Percentiles rank a stretch among this genome's conserved stretches.
phyloP scores from a whole-genome alignment of 192 early-diverging fungal species.

The Coemansia sp. region DNA sequence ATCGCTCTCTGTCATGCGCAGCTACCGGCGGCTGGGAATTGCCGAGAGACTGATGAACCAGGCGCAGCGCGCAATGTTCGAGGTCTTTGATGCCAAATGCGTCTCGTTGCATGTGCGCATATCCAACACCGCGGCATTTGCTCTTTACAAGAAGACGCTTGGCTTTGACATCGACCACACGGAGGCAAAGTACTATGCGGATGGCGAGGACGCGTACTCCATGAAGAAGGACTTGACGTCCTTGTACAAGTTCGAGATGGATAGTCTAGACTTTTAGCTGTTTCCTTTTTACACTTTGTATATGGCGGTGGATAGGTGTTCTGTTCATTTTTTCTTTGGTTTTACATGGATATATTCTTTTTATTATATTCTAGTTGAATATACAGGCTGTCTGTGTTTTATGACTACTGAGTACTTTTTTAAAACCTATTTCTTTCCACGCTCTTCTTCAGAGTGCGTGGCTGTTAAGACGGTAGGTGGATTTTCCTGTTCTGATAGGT shows the following conservation, averaged over 20 bases:
- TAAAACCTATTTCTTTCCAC: too few species aligned
- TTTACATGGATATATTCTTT: too few species aligned
- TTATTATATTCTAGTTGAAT: too few species aligned
- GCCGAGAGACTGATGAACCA: slow-evolving; percentile 97
- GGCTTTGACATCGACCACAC: slow-evolving; percentile 84
- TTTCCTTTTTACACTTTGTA: too few species aligned
- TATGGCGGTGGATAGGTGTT: too few species aligned
- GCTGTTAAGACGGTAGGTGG: too few species aligned
- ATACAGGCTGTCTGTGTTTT: too few species aligned
- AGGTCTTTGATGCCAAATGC: slow-evolving; percentile 81
- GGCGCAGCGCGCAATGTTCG: slow-evolving; percentile 80
- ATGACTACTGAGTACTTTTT: too few species aligned
- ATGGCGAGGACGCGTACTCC: slow-evolving; percentile 91
- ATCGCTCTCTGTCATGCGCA: slow-evolving; percentile 93
- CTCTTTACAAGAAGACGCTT: slow-evolving; percentile 89
- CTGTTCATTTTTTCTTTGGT: too few species aligned
- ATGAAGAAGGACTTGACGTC: slow-evolving; percentile 56
- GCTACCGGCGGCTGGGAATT: slow-evolving; percentile 92
- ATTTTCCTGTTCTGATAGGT: too few species aligned
- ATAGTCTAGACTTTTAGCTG: slow-evolving; percentile 39
- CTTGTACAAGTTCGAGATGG: slow-evolving; percentile 29
- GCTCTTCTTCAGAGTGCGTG: too few species aligned
- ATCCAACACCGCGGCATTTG: slow-evolving; percentile 90
- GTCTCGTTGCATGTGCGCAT: slow-evolving; percentile 95
- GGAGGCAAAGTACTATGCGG: slow-evolving; percentile 97